Percentiles rank a stretch among this genome's conserved stretches.
phyloP scores from a whole-genome alignment of 352 stramenopile genomes.

The Pythium myriotylum region DNA sequence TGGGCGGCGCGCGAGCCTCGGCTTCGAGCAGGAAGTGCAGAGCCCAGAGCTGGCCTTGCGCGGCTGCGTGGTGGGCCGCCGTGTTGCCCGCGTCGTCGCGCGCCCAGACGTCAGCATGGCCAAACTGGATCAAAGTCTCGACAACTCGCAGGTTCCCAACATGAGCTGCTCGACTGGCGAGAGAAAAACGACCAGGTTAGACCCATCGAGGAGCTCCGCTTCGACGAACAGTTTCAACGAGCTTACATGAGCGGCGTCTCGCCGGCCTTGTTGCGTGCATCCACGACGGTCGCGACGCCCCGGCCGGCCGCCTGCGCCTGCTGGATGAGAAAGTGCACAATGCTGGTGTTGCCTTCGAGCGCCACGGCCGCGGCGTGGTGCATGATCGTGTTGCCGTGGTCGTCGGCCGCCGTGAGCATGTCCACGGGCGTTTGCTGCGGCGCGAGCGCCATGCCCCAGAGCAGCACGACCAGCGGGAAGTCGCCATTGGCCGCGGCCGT shows the following conservation, averaged over 20 bases:
- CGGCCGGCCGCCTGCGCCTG: slow-evolving; percentile 47
- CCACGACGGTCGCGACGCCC: slow-evolving; percentile 36
- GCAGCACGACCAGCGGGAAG: slow-evolving; percentile 83
- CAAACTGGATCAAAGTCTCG: slow-evolving; percentile 57
- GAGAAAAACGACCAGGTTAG: not conserved
- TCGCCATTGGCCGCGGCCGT: slow-evolving; percentile 76
- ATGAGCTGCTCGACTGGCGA: slow-evolving; percentile 63
- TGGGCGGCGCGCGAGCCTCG: slow-evolving; percentile 31
- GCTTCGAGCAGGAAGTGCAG: slow-evolving; percentile 74
- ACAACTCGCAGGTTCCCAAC: slow-evolving; percentile 66
- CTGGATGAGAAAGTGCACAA: slow-evolving; percentile 83
- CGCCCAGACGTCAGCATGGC: slow-evolving; percentile 48
- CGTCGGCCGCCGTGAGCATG: slow-evolving; percentile 51
- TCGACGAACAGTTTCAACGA: slow-evolving; percentile 13
- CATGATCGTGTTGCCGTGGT: slow-evolving; percentile 51
- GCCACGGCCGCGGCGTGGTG: slow-evolving; percentile 60
- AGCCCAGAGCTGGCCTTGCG: slow-evolving; percentile 70
- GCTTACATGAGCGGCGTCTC: slow-evolving; percentile 82
- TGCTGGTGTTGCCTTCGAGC: slow-evolving; percentile 45
- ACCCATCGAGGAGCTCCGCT: not conserved
- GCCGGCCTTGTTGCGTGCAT: slow-evolving; percentile 54
- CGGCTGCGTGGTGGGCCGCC: slow-evolving; percentile 66
- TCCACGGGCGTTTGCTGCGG: slow-evolving; percentile 54
- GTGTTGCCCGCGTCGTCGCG: slow-evolving; percentile 69
- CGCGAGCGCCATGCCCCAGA: slow-evolving; percentile 86